These are phyloP conservation scores for Pleomassaria siparia DNA, from an alignment of 2,329 filamentous ascomycete species.

Conservation along the genomic window DNA sequence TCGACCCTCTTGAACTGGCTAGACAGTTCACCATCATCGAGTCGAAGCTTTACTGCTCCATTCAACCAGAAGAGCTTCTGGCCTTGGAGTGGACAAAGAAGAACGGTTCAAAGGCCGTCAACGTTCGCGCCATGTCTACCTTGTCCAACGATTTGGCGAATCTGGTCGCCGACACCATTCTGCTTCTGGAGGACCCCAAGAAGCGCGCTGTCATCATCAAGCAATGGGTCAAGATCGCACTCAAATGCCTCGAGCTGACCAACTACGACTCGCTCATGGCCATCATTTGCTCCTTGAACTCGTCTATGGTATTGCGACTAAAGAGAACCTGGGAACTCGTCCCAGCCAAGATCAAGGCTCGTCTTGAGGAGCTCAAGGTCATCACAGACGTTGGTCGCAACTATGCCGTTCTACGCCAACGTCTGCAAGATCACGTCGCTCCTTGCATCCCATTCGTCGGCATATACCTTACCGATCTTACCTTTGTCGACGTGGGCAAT, in stretches of 20 bases:
- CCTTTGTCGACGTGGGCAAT: constrained; percentile 94
- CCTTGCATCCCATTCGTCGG: constrained; percentile 95
- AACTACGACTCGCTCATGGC: constrained; percentile 98
- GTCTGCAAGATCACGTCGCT: constrained; percentile 81
- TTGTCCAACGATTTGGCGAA: constrained; percentile 92
- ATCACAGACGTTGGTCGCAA: constrained; percentile 90
- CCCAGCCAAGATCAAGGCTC: constrained; percentile 77
- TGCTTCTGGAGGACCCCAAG: constrained; percentile 86
- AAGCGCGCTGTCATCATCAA: constrained; percentile 89
- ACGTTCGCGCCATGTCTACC: constrained; percentile 91
- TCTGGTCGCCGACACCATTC: constrained; percentile 87
- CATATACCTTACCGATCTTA: constrained; percentile 94
- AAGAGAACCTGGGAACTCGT: constrained; percentile 91
- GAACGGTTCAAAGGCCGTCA: constrained; percentile 73
- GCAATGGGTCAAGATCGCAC: constrained; percentile 95
- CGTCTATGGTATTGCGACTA: constrained; percentile 83
- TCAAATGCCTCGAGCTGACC: constrained; percentile 82
- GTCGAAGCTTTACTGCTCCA: constrained; percentile 86
- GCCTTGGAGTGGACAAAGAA: constrained; percentile 95
- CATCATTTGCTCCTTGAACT: constrained; percentile 91
- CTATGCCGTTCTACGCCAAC: constrained; percentile 80
- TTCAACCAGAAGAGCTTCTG: constrained; percentile 87
- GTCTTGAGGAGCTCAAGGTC: constrained; percentile 75
- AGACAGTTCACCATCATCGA: constrained; percentile 91
- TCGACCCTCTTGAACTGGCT: constrained; percentile 87